Conservation (phyloP, 1,284 basidiomycete genomes). For the Melampsora americana region DNA sequence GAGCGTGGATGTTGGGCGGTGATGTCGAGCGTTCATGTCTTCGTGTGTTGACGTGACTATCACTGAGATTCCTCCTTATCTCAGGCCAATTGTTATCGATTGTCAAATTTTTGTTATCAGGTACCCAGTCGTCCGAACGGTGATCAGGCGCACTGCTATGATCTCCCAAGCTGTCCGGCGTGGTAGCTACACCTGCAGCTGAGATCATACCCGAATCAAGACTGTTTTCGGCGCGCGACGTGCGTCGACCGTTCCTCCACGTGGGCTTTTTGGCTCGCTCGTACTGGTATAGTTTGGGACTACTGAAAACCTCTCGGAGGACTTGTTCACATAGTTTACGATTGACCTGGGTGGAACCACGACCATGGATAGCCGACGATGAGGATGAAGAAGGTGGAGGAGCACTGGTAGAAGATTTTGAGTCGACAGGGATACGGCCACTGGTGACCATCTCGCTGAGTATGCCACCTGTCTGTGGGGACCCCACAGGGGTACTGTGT, state of each 20-base stretch:
- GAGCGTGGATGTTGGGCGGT: too few relatives aligned
- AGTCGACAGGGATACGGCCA: constrained; percentile 16
- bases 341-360: constrained; percentile 85
- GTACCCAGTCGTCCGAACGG: too few relatives aligned
- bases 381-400: constrained; percentile 46
- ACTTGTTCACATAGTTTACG: constrained; percentile 88
- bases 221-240: constrained; percentile 21
- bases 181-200: constrained; percentile 8
- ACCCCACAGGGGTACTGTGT: constrained; percentile 25
- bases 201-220: constrained; percentile 15
- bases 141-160: neutral
- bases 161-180: neutral
- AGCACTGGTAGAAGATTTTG: constrained; percentile 52
- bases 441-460: constrained; percentile 9
- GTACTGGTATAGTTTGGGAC: constrained; percentile 48
- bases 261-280: constrained; percentile 15
- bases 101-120: too few relatives aligned
- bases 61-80: constrained; percentile 25
- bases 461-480: constrained; percentile 39
- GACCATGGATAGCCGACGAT: constrained; percentile 66
- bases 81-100: neutral
- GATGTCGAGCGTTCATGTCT: too few relatives aligned
- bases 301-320: constrained; percentile 71
- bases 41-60: constrained; percentile 15
- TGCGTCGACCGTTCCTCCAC: constrained; percentile 32